Percentiles rank a stretch among this genome's conserved stretches.
Evolutionary conservation across 768 basidiomycete species (phyloP).

Genomic region (Boletus insuetus): DNA sequence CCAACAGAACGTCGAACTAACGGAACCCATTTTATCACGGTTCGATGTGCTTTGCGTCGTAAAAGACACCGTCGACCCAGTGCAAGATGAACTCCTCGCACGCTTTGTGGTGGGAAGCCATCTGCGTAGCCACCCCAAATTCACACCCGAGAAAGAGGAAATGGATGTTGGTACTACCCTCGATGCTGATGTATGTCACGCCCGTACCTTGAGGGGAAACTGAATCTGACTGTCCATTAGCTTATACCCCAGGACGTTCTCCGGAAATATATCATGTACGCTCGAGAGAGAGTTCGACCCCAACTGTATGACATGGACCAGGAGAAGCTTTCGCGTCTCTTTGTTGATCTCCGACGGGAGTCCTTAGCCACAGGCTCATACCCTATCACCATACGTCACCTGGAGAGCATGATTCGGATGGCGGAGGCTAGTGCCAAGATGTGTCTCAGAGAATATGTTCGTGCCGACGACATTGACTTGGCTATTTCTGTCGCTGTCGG

Average conservation of each 20-base stretch:
- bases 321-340: slow-evolving; percentile 91
- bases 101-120: slow-evolving; percentile 98
- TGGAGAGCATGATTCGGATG: slow-evolving; percentile 99
- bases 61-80: slow-evolving; percentile 95
- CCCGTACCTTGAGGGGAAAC: not conserved
- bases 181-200: slow-evolving; percentile 81
- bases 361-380: slow-evolving; percentile 98
- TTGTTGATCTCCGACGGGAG: slow-evolving; percentile 93
- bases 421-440: slow-evolving; percentile 98
- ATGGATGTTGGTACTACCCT: slow-evolving; percentile 87
- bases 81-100: slow-evolving; percentile 94
- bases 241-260: slow-evolving; percentile 96
- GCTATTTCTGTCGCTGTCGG: slow-evolving; percentile 95
- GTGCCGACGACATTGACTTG: slow-evolving; percentile 93
- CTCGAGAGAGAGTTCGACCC: slow-evolving; percentile 87
- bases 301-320: slow-evolving; percentile 95
- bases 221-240: slow-evolving; percentile 40
- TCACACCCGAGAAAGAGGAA: slow-evolving; percentile 83
- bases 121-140: slow-evolving; percentile 90
- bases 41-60: slow-evolving; percentile 99
- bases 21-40: slow-evolving; percentile 96
- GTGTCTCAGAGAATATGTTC: slow-evolving; percentile 94
- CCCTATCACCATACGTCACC: slow-evolving; percentile 95
- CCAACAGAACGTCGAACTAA: slow-evolving; percentile 97
- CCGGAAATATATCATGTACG: slow-evolving; percentile 99